Evolutionary conservation across 1,139 yeast genomes (phyloP), one percentile per base, ranked within the genome.

Genomic region (Ashbya aceris): DNA sequence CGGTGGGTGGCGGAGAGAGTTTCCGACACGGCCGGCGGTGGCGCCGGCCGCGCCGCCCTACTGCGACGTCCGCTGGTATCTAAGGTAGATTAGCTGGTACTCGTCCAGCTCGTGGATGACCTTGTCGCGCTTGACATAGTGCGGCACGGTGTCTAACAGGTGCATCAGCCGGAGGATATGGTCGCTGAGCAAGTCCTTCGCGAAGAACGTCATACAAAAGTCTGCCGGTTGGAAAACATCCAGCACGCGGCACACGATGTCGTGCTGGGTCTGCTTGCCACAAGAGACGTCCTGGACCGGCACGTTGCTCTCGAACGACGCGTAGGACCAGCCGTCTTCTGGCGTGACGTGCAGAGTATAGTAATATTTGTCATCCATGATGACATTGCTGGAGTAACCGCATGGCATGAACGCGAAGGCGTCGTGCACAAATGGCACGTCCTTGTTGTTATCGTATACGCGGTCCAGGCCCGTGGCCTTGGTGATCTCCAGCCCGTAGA

Each of bases 341-440:
- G 98, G 98, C 0, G 98, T 91, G 33, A 91, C 84, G 62, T 91
- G 98, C 48, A 89, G 71, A 12, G 97, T 91, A 60, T 85, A 87
- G 67, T 89, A 91, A 60, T 74, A 75, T 20, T 75, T 74, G 14
- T 70, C 73, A 42, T 75, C 68, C 40, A 83, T 64, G 38, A 86
- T 68, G 26, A 93, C 81, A 63, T 91, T 91, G 40, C 96, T 84
- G 2, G 96, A 85, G 60, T 78, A 91, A 11, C 98, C 98, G 64
- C 97, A 91, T 2, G 98, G 98, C n/a, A 84, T 70, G 62, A 91
- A 91, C 27, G 94, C 81, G 66, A 87, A 91, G 4, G 96, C 85
- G 67, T 89, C 97, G 55, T 80, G 86, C 58, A 74, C 74, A 27
- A 64, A 60, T 2, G 56, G 49, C 11, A 61, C 56, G 40, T 67